Evolutionary conservation across 1,139 yeast genomes (phyloP), one percentile per base, ranked within the genome.

Genomic region (Casaregolazyma suthepensis): DNA sequence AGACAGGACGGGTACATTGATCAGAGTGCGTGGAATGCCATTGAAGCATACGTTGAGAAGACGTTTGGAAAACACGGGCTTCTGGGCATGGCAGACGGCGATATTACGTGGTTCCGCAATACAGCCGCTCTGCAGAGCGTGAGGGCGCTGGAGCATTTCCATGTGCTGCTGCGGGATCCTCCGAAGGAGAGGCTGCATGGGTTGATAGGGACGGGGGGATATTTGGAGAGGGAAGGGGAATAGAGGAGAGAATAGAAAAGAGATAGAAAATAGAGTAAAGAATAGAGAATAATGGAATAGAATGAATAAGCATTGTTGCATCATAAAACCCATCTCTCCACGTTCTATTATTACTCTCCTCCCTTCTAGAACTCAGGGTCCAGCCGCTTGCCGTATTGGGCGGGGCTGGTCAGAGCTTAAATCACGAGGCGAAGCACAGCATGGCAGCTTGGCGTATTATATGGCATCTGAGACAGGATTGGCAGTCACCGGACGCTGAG

Each of bases 31-130:
- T 44, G 59, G 5, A 52, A 38, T 0, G 48, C 54, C 29, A 67
- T 73, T 26, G 64, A 66, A 23, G 26, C 46, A 12, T 73, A 63
- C 53, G 65, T 73, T n/a, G 46, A 54, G 5, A 51, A 50, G 1
- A 66, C 67, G 4, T 72, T 72, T 52, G 58, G 57, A 1, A 51
- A 56, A 5, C 17, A 9, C 40, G 40, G 40, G 40, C 50, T 55
- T 9, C 54, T 67, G 44, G 66, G 61, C 0, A 54, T 70, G 51
- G 45, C 56, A 0, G 43, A 56, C 3, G 62, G 62, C 1, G 54
- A 63, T 44, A 61, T 71, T 2, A 52, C 65, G 22, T 73, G 76
- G 76, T 73, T 73, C 56, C 72, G 71, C 50, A 73, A 73, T 57
- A 70, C 75, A 64, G 61, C 66, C 1, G 69, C 72, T 3, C 53